Conservation (phyloP, 768 basidiomycete species). For the Cantharellus cinnabarinus region DNA sequence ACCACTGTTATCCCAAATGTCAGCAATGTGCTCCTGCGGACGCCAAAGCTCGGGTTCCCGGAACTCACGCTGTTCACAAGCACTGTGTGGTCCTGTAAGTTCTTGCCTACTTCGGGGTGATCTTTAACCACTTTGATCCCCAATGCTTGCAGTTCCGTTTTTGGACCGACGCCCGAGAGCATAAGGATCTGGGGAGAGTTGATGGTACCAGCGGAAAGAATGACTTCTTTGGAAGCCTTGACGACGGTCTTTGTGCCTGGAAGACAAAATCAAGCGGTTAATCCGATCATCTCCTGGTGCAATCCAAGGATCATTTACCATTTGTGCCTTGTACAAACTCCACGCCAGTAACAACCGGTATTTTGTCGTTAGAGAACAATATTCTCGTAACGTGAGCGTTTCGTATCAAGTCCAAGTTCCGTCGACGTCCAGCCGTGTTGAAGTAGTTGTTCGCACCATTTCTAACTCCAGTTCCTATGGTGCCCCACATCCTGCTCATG, state of each 20-base stretch:
- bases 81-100: constrained; percentile 17
- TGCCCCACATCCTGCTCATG: not conserved
- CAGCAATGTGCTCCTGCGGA: no score
- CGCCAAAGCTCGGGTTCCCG: no score
- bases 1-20: no score
- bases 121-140: constrained; percentile 18
- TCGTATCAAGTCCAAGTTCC: constrained; percentile 42
- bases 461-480: not conserved
- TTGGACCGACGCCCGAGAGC: constrained; percentile 24
- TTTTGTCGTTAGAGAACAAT: constrained; percentile 15
- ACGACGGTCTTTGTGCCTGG: not conserved
- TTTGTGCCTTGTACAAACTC: constrained; percentile 23
- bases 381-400: constrained; percentile 37
- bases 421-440: constrained; percentile 14
- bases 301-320: constrained; percentile 13
- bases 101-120: constrained; percentile 24
- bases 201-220: constrained; percentile 16
- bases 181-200: constrained; percentile 24
- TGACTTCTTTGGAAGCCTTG: constrained; percentile 9
- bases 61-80: not conserved
- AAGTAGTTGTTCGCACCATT: not conserved
- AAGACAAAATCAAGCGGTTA: not conserved
- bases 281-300: not conserved
- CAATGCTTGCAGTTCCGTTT: constrained; percentile 14
- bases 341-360: constrained; percentile 21